These are phyloP conservation scores for Dendrobium chrysotoxum DNA, from an alignment of 106 monocot genomes.

Conservation along the genomic window DNA sequence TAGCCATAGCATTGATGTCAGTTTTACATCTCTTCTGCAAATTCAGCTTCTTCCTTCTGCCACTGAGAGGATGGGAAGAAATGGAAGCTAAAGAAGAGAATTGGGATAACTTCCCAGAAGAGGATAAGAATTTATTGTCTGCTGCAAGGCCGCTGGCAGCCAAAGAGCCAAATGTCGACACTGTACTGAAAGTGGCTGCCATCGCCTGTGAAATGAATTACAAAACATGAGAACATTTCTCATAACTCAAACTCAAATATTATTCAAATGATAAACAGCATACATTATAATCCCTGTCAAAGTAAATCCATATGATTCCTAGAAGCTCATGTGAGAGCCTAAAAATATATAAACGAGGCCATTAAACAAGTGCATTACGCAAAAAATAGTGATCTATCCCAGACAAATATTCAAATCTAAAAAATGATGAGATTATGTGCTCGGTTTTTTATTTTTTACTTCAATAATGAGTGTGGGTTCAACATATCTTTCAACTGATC, in stretches of 20 bases:
- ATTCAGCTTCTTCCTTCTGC: constrained; percentile 23
- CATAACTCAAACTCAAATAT: not conserved
- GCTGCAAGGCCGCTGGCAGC: constrained; percentile 30
- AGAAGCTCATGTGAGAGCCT: not conserved
- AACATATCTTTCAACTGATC: too few relatives aligned
- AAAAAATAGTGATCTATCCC: not conserved
- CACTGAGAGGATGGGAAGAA: constrained; percentile 16
- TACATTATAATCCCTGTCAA: not conserved
- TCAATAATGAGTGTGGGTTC: too few relatives aligned
- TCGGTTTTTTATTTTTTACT: too few relatives aligned
- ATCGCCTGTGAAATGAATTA: constrained; percentile 24
- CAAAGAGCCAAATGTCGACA: constrained; percentile 43
- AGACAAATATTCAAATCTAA: not conserved
- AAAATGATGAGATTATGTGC: not conserved
- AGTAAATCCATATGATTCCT: not conserved
- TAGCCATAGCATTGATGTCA: constrained; percentile 69
- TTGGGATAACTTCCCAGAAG: constrained; percentile 20
- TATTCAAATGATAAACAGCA: not conserved
- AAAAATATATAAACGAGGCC: not conserved
- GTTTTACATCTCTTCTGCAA: constrained; percentile 35
- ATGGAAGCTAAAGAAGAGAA: constrained; percentile 23
- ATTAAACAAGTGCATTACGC: not conserved
- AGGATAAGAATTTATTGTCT: constrained; percentile 23
- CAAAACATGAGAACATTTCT: not conserved
- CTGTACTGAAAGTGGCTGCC: constrained; percentile 53